Conservation (phyloP, 495 filamentous ascomycete genomes). For the Aspergillus cavernicola region DNA sequence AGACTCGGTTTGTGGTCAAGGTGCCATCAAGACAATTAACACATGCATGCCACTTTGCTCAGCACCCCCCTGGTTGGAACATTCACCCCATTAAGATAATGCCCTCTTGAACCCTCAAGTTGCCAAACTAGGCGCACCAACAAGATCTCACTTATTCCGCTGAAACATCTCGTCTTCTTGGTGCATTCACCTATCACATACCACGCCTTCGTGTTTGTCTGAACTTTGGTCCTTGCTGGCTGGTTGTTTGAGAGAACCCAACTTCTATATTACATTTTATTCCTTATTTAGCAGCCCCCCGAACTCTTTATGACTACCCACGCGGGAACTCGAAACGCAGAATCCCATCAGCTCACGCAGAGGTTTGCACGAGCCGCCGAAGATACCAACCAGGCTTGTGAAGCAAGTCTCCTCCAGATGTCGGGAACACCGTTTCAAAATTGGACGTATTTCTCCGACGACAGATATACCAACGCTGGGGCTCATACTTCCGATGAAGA, state of each 20-base stretch:
- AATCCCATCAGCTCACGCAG: background rate
- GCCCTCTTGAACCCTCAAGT: background rate
- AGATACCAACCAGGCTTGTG: background rate
- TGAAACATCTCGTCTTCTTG: background rate
- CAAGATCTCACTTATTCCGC: background rate
- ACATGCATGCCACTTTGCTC: constrained; percentile 13
- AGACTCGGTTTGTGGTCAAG: constrained; percentile 17
- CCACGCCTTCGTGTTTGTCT: background rate
- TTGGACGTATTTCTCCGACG: constrained; percentile 16
- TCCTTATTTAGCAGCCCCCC: background rate
- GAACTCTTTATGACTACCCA: background rate
- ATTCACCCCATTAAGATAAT: constrained; percentile 9
- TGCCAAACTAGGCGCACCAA: background rate
- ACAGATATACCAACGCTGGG: constrained; percentile 11
- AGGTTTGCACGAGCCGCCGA: constrained; percentile 1
- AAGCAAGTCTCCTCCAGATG: constrained; percentile 19
- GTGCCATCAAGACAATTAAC: constrained; percentile 10
- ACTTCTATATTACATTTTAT: background rate
- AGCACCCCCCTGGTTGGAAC: constrained; percentile 9
- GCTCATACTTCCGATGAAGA: constrained; percentile 11
- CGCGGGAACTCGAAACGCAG: background rate
- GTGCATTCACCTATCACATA: background rate
- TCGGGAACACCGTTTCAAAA: constrained; percentile 20
- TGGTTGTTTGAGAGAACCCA: background rate
- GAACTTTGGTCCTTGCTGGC: background rate